Evolutionary conservation across 2,329 filamentous ascomycete genomes (phyloP), one percentile per base, ranked within the genome.

Genomic region (Hypomyces perniciosus): DNA sequence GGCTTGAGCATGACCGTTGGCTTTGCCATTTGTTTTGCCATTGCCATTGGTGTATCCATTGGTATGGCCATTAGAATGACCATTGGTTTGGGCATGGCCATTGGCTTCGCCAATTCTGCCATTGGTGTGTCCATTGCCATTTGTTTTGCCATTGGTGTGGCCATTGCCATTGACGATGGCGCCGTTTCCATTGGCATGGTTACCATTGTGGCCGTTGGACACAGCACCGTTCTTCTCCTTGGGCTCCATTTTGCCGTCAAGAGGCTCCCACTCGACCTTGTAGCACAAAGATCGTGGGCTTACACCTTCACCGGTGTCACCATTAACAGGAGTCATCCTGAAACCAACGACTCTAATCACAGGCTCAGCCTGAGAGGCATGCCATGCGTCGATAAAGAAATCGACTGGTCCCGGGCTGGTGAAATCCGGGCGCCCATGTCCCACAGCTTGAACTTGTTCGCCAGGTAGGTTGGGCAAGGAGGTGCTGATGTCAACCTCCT

Each of bases 201-300:
- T 20, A 20, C 20, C 20, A 37, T 37, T 42, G 20, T 26, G 27
- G 20, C 40, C 40, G 12, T 42, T 42, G 2, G 40, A 7, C 13
- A 26, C 40, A 26, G 27, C 27, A 29, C 40, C 38, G 5, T 10
- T 9, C 4, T 51, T 34, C 12, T 29, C 37, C 31, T n/a, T 29
- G 12, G 12, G 3, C 20, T 57, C 57, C 20, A 26, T 63, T 57
- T 2, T 61, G 55, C 6, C 6, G 8, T 40, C 45, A 6, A 72
- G 54, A 4, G 68, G 65, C 54, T 75, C 71, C 74, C 74, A 77
- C 20, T 70, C 60, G 12, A 75, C 54, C 57, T 71, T 72, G 57
- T 72, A 76, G 60, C 73, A 76, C 5, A 76, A 57, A 1, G 57
- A 56, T 12, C 63, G 58, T 10, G 61, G 57, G 12, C 8, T 45